Conservation (phyloP, 106 monocot genomes). For the Ottelia alismoides region DNA sequence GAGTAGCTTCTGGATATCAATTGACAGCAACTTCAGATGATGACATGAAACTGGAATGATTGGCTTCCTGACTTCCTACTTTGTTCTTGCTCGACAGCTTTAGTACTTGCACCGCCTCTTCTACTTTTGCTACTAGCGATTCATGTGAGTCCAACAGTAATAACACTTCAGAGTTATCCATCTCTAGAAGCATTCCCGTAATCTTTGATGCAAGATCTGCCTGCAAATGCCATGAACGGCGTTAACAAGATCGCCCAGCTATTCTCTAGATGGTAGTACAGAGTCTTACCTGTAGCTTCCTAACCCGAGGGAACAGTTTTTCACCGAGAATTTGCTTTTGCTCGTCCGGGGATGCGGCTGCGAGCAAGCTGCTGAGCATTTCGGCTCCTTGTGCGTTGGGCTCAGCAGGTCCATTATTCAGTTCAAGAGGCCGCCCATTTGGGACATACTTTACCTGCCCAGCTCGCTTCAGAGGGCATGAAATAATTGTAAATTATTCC, state of each 20-base stretch:
- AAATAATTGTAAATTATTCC: too few relatives aligned
- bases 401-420: slow-evolving; percentile 12
- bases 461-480: slow-evolving; percentile 11
- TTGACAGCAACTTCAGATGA: too few relatives aligned
- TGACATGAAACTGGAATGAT: too few relatives aligned
- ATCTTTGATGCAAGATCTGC: slow-evolving; percentile 55
- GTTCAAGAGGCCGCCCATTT: slow-evolving; percentile 17
- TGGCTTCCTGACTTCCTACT: too few relatives aligned
- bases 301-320: slow-evolving; percentile 30
- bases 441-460: slow-evolving; percentile 22
- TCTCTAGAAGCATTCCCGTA: slow-evolving; percentile 57
- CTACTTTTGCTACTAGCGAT: slow-evolving; percentile 38
- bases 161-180: slow-evolving; percentile 48
- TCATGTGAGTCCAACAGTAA: slow-evolving; percentile 44
- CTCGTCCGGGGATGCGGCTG: slow-evolving; percentile 26
- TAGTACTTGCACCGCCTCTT: slow-evolving; percentile 39
- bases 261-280: background rate
- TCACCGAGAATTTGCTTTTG: slow-evolving; percentile 52
- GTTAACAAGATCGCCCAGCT: background rate
- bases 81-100: slow-evolving; percentile 20
- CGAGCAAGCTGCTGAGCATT: slow-evolving; percentile 35
- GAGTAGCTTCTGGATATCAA: too few relatives aligned
- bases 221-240: slow-evolving; percentile 15
- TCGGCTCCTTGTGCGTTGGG: slow-evolving; percentile 25
- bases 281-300: slow-evolving; percentile 28